Base-by-base conservation (phyloP, 192 early-diverging fungal genomes). In the Podila horticola region DNA sequence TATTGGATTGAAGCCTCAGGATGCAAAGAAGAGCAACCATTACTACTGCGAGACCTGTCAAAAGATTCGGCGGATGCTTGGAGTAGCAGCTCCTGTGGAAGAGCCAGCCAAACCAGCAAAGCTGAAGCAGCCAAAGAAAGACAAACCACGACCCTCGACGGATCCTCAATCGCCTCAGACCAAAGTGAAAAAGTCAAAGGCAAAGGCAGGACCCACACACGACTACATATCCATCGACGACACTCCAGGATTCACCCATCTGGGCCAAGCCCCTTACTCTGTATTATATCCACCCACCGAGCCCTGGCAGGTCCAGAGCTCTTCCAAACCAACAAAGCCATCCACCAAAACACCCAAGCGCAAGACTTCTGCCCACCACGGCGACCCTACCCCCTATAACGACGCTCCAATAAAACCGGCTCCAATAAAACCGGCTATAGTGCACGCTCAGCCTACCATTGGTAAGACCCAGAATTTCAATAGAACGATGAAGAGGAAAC, bases 1-100 rank as follows among this genome's bases (percentile, higher is more conserved):
- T 41, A 84, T 89, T 58, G 86, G 83, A 11, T 74, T 87, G 34
- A 74, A 62, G 33, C 84, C 85, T 0, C 83, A 87, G 63, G 74
- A 74, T 6, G 72, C 65, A 11, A 82, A 83, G 49, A 74, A 83
- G 58, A 73, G 77, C 36, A 74, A 71, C 45, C 63, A 70, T 26
- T 74, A 82, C 28, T 75, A 69, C 66, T 71, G 66, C 55, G 70
- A 81, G 17, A 70, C 60, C 17, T 81, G 77, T 20, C 70, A 69
- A 33, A 58, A 64, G 36, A 81, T 81, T 41, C 59, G 77, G 28
- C 34, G 52, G 31, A 73, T 81, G 71, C 64, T 81, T 49, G 77
- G 77, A 2, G 71, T 81, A 34, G 45, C 26, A 1, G 57, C 61
- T 5, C 8, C 65, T 9, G 15, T 34, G 13, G 64, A 69, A 9